Conservation (phyloP, 2,329 filamentous ascomycete species). For the Fusarium pseudograminearum region DNA sequence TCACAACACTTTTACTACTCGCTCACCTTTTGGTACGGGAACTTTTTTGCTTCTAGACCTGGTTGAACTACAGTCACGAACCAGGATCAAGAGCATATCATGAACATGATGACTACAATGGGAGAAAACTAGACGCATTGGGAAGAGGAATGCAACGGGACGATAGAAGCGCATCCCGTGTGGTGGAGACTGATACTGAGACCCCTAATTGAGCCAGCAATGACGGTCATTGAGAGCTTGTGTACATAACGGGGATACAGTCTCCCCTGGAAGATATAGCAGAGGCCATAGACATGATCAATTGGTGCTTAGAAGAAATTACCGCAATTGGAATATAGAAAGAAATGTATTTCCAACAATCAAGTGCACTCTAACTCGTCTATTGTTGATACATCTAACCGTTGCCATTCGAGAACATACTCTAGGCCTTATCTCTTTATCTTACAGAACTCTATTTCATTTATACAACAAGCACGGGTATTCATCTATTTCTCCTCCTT, state of each 20-base stretch:
- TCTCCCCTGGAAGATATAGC: slow-evolving; percentile 36
- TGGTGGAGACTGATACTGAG: slow-evolving; percentile 33
- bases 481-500: slow-evolving; percentile 49
- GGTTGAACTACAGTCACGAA: slow-evolving; percentile 20
- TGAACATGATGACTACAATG: slow-evolving; percentile 40
- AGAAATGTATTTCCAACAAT: slow-evolving; percentile 31
- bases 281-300: slow-evolving; percentile 39
- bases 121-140: slow-evolving; percentile 46
- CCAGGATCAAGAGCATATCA: slow-evolving; percentile 36
- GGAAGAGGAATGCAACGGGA: slow-evolving; percentile 42
- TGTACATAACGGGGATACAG: slow-evolving; percentile 40
- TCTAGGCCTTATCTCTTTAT: background rate
- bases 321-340: slow-evolving; percentile 42
- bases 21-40: slow-evolving; percentile 23
- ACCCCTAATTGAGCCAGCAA: slow-evolving; percentile 47
- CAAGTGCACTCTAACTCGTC: background rate
- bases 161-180: slow-evolving; percentile 43
- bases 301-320: slow-evolving; percentile 38
- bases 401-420: background rate
- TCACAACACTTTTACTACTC: slow-evolving; percentile 35
- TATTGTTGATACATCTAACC: background rate
- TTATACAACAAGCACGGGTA: slow-evolving; percentile 35
- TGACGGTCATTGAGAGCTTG: slow-evolving; percentile 38
- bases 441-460: slow-evolving; percentile 23
- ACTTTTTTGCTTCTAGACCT: slow-evolving; percentile 31